Percentiles rank a stretch among this genome's conserved stretches.
Conservation (phyloP, 2,329 filamentous ascomycete genomes). For the Phyllosticta citriasiana region DNA sequence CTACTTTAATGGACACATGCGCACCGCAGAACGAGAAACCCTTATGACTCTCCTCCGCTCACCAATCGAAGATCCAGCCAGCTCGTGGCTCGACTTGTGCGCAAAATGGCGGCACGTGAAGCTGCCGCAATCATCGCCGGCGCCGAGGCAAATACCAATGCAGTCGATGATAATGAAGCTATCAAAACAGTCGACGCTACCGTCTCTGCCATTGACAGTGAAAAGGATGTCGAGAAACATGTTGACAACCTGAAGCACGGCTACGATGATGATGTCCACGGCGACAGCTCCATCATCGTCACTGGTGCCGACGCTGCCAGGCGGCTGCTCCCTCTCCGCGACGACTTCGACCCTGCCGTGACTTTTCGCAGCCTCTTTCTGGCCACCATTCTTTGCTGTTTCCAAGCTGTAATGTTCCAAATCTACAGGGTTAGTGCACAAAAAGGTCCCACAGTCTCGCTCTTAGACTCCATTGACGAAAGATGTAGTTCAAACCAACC, state of each 20-base stretch:
- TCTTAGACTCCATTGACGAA: constrained; percentile 6
- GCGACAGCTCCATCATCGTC: constrained; percentile 38
- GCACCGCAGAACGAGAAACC: too few species aligned
- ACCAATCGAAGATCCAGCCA: too few species aligned
- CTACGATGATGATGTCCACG: neutral
- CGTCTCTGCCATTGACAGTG: neutral
- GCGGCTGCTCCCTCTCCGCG: constrained; percentile 42
- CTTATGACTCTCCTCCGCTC: too few species aligned
- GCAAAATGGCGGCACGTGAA: too few species aligned
- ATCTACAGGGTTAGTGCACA: constrained; percentile 39
- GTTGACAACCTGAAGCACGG: neutral
- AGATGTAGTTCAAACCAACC: constrained; percentile 44
- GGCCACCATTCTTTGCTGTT: constrained; percentile 40
- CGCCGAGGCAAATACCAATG: neutral
- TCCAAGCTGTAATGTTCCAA: constrained; percentile 47
- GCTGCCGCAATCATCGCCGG: too few species aligned
- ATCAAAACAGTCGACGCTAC: neutral
- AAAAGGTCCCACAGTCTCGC: neutral
- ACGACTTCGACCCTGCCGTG: constrained; percentile 42
- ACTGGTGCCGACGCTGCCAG: constrained; percentile 42
- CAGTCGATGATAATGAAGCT: neutral
- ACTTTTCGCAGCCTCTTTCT: constrained; percentile 46
- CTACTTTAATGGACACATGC: too few species aligned
- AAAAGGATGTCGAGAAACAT: neutral
- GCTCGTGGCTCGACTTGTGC: too few species aligned